Base-by-base conservation (phyloP, 305 asterid genomes). In the Fraxinus latifolia region DNA sequence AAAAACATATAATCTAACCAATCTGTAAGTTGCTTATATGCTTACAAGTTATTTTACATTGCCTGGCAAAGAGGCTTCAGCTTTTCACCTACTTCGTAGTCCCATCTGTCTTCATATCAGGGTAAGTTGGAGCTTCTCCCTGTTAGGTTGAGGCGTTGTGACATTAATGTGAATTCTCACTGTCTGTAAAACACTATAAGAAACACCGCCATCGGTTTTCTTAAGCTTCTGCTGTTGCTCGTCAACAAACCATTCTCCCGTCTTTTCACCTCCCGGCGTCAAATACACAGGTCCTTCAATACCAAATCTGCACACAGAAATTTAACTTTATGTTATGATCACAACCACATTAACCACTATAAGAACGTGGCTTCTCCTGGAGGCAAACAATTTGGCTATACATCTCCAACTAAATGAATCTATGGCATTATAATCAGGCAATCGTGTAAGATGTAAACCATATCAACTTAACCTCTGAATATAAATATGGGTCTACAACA, bases 251-350 rank as follows among this genome's bases (percentile, higher is more conserved):
- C 98, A 96, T 71, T 95, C 97, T 82, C 95, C 95, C 77, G 89
- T 90, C 74, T 89, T 92, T 80, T 92, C 91, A 44, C 90, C 95
- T 86, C 89, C 83, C 11, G 91, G 34, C 25, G 83, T 88, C 87
- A 93, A 87, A 90, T 91, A 86, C 44, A 96, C 97, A 0, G 98
- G 98, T 80, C 99, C 99, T 90, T 96, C 99, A 14, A 94, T 96
- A 82, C 99, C 99, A 77, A 88, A 96, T 81, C 99, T 96, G 91
- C 68, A 85, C 67, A 27, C 67, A 37, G 81, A 15, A 65, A 29
- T 23, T 47, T 60, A 31, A 55, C 31, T 37, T 37, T 78, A 80
- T 58, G 79, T 17, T 34, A 77, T 32, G 19, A 17, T 33, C 76
- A 36, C 33, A 29, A 68, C 50, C 15, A 29, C 68, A 50, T 68